These are phyloP conservation scores for Sonneratia alba DNA, from an alignment of 345 rosid genomes.

Conservation along the genomic window DNA sequence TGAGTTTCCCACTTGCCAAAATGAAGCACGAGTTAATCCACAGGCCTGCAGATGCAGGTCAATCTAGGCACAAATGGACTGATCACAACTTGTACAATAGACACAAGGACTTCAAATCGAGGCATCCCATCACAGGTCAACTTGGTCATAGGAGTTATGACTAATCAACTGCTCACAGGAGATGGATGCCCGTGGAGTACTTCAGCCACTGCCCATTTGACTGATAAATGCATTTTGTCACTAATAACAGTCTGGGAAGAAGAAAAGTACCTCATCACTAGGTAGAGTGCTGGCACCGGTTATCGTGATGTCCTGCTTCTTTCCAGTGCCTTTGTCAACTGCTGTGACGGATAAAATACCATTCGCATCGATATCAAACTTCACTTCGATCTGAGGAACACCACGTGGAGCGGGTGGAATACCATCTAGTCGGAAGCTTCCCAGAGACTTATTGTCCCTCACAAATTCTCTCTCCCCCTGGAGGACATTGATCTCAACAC, in stretches of 20 bases:
- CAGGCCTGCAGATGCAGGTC: not conserved
- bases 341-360: constrained; percentile 89
- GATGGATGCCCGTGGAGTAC: too few species aligned
- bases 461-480: constrained; percentile 99
- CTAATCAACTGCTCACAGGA: too few species aligned
- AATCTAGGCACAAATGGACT: too few species aligned
- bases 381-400: constrained; percentile 88
- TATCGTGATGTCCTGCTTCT: constrained; percentile 92
- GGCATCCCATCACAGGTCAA: too few species aligned
- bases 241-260: not conserved
- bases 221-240: not conserved
- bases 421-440: constrained; percentile 47
- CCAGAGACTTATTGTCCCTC: constrained; percentile 83
- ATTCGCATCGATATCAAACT: constrained; percentile 92
- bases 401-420: constrained; percentile 87
- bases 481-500: constrained; percentile 92
- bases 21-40: too few species aligned
- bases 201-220: not conserved
- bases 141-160: too few species aligned
- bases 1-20: not conserved
- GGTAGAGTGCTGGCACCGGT: constrained; percentile 75
- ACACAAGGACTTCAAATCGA: too few species aligned
- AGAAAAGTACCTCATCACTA: constrained; percentile 51
- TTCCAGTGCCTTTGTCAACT: constrained; percentile 78
- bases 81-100: too few species aligned